These are phyloP conservation scores for Aspergillus avenaceus DNA, from an alignment of 495 filamentous ascomycete species.

Conservation along the genomic window DNA sequence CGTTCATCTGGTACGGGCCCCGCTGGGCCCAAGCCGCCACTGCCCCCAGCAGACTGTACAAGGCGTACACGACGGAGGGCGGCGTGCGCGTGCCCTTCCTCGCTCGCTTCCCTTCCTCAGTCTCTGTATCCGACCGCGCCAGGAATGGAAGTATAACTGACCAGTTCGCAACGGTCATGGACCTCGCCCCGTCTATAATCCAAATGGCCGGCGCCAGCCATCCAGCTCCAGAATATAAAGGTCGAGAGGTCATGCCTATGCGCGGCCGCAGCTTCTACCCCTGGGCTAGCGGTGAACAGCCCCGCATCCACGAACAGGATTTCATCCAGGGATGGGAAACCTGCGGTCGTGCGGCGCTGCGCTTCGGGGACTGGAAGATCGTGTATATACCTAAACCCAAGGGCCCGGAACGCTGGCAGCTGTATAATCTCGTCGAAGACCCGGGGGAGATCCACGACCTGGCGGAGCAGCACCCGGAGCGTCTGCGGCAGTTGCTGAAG, in stretches of 20 bases:
- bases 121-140: slow-evolving; percentile 17
- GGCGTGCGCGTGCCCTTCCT: slow-evolving; percentile 58
- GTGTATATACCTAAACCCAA: slow-evolving; percentile 47
- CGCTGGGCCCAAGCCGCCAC: slow-evolving; percentile 63
- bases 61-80: slow-evolving; percentile 60
- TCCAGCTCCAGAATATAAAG: slow-evolving; percentile 53
- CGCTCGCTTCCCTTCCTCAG: slow-evolving; percentile 42
- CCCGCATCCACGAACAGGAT: slow-evolving; percentile 44
- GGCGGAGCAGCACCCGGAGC: slow-evolving; percentile 55
- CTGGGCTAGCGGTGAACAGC: slow-evolving; percentile 29
- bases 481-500: slow-evolving; percentile 43
- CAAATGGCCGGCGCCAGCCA: slow-evolving; percentile 58
- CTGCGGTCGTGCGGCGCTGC: slow-evolving; percentile 40
- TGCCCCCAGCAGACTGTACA: slow-evolving; percentile 57
- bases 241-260: slow-evolving; percentile 55
- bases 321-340: slow-evolving; percentile 48
- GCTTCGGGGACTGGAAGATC: slow-evolving; percentile 47
- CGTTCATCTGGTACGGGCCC: slow-evolving; percentile 64
- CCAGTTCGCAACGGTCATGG: slow-evolving; percentile 61
- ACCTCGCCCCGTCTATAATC: slow-evolving; percentile 56
- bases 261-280: slow-evolving; percentile 49
- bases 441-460: slow-evolving; percentile 55
- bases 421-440: slow-evolving; percentile 41
- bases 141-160: slow-evolving; percentile 42
- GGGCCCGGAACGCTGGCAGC: slow-evolving; percentile 45